Percentiles rank a stretch among this genome's conserved stretches.
Evolutionary conservation across 164 flowering plant species (phyloP).

Genomic region (Nymphaea thermarum): DNA sequence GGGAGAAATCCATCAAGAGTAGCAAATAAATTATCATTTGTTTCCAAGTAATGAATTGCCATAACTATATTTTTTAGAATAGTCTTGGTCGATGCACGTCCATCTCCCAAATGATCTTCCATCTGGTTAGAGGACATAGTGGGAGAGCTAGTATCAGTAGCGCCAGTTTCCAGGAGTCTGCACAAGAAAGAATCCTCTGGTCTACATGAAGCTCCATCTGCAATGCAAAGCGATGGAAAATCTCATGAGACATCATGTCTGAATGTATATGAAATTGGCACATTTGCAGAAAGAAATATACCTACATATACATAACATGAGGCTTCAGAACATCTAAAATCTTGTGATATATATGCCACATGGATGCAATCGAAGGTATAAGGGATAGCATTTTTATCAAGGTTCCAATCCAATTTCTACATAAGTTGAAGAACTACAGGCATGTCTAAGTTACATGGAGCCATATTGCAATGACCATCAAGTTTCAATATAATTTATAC

Average conservation of each 20-base stretch:
- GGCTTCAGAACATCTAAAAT: no score
- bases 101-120: constrained; percentile 23
- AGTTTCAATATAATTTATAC: no score
- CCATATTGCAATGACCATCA: no score
- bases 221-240: background rate
- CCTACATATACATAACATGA: no score
- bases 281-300: no score
- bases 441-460: no score
- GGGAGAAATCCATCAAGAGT: constrained; percentile 27
- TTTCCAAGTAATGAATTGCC: constrained; percentile 37
- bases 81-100: constrained; percentile 19
- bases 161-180: constrained; percentile 74
- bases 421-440: no score
- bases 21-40: constrained; percentile 33
- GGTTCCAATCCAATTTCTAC: no score
- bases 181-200: constrained; percentile 44
- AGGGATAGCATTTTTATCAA: no score
- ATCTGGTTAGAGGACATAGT: constrained; percentile 19
- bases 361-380: no score
- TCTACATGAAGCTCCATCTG: constrained; percentile 17
- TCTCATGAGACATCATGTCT: background rate
- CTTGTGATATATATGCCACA: no score
- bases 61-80: constrained; percentile 35
- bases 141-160: constrained; percentile 66
- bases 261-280: no score